Evolutionary conservation across 352 stramenopile species (phyloP), one percentile per base, ranked within the genome.

Genomic region (Pythium rhizo-oryzae): DNA sequence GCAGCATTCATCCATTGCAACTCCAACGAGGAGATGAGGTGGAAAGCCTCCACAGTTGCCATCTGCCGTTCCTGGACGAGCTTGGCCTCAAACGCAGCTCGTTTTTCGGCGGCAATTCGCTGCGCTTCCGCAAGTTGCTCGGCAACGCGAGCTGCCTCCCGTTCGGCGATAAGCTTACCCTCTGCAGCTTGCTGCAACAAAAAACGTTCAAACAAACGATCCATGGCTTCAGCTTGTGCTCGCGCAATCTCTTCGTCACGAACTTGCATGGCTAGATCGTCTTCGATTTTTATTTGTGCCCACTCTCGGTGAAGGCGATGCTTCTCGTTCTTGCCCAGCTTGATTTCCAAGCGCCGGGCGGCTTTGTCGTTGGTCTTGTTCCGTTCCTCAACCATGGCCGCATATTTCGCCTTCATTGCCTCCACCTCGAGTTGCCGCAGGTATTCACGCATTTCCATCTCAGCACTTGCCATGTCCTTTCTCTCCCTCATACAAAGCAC

Each of bases 241-340:
- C 76, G 23, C 1, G 84, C 69, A 4, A 84, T 55, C 39, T 87
- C 78, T 18, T 77, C 61, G 41, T 92, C 83, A 21, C 84, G 81
- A 15, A 93, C 64, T 28, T 90, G 77, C 59, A 78, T 81, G 0
- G 82, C 74, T 4, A 92, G 62, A 9, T 83, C 82, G 28, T 94
- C 86, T 67, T 94, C 86, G 1, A 72, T 23, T 47, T 87, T 84
- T 30, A 92, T 89, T 15, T 84, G 74, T 0, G 76, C 66, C 84
- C 86, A 94, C 59, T 94, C 86, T 4, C 82, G 78, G 53, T 92
- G 75, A 2, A 94, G 57, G 6, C 84, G 78, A 57, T 93, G 84
- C 56, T 92, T 83, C 35, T 94, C 86, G 23, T 90, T 89, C 67
- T 94, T 94, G 18, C 84, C 82, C 4, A 80, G 60, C 58, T 94